These are phyloP conservation scores for Iris pallida DNA, from an alignment of 116 monocot genomes.

Conservation along the genomic window DNA sequence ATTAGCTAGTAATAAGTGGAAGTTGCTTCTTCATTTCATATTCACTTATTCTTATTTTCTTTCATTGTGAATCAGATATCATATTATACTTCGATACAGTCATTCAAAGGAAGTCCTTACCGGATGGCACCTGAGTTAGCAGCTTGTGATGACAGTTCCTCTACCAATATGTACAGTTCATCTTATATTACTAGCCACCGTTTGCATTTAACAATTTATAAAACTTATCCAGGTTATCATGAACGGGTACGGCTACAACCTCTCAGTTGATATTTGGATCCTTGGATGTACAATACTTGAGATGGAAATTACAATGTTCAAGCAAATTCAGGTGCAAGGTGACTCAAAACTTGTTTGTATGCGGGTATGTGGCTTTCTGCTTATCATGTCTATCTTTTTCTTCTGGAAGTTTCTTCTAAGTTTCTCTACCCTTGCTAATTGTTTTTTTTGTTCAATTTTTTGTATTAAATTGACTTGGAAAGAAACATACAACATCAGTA, in stretches of 20 bases:
- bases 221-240: constrained; percentile 70
- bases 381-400: too few relatives aligned
- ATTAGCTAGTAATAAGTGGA: too few relatives aligned
- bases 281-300: constrained; percentile 94
- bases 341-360: constrained; percentile 44
- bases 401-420: too few relatives aligned
- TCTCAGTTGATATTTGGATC: constrained; percentile 97
- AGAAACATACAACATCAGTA: too few relatives aligned
- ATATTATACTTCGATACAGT: constrained; percentile 59
- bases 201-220: constrained; percentile 1
- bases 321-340: constrained; percentile 34
- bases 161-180: neutral
- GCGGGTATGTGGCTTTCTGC: constrained; percentile 33
- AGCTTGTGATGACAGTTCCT: neutral
- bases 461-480: too few relatives aligned
- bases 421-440: too few relatives aligned
- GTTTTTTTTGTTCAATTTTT: too few relatives aligned
- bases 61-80: constrained; percentile 48
- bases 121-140: constrained; percentile 96
- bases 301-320: constrained; percentile 88
- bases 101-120: constrained; percentile 93
- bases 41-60: neutral
- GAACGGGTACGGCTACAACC: constrained; percentile 68
- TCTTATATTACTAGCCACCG: neutral
- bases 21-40: too few relatives aligned